Evolutionary conservation across 768 basidiomycete species (phyloP), one percentile per base, ranked within the genome.

Genomic region (Rhodosporidiobolus sp.): DNA sequence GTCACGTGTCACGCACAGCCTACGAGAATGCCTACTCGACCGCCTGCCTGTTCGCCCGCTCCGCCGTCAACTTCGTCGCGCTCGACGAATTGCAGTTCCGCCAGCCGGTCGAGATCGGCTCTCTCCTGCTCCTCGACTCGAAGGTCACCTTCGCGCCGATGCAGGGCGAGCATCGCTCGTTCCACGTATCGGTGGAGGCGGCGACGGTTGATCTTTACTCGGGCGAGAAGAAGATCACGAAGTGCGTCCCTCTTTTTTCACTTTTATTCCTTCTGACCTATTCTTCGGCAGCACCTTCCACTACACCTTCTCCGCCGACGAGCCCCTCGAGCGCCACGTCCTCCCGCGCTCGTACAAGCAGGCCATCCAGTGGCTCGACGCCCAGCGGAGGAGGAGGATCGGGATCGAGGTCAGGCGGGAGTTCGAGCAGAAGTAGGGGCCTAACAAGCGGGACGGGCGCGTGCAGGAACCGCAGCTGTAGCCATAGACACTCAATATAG

Each of bases 251-350:
- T n/a, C n/a, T n/a, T n/a, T n/a, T n/a, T n/a, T n/a, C n/a, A n/a
- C n/a, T n/a, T n/a, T n/a, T n/a, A n/a, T n/a, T n/a, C n/a, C n/a
- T n/a, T n/a, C n/a, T n/a, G n/a, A n/a, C n/a, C n/a, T n/a, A n/a
- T n/a, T n/a, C n/a, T n/a, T n/a, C n/a, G n/a, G n/a, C n/a, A 78
- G 70, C 63, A 66, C 59, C n/a, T 78, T 78, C 65, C 68, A 72
- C 50, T 78, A 46, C 35, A 78, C 78, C 24, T 78, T 78, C 50
- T 35, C 69, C 3, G 10, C 61, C 28, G 65, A 70, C 16, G 24
- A 59, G 10, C 60, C 72, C 1, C 60, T 78, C 12, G 53, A 72
- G 26, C 69, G 76, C 19, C 67, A 76, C 59, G 76, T 78, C 10
- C 69, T 78, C 4, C 78, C 76, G 14, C 32, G 69, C 2, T 64